Percentiles rank a stretch among this genome's conserved stretches.
phyloP scores from a whole-genome alignment of 78 protist genomes.

The Guillardia theta region DNA sequence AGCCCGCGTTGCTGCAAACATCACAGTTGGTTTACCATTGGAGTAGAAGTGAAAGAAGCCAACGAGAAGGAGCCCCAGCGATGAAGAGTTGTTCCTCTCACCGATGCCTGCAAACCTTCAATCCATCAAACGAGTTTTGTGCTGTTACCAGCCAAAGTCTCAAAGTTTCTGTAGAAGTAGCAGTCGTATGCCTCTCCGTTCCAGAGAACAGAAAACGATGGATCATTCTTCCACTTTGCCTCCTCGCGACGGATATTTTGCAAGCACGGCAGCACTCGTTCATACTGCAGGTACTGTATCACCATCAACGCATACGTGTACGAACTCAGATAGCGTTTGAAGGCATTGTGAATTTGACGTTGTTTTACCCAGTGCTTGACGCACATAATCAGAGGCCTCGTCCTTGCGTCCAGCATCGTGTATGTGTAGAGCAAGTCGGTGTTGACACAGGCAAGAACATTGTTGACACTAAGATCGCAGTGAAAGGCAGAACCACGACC shows the following conservation, averaged over 20 bases:
- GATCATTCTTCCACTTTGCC: too few relatives aligned
- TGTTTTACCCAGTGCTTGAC: constrained; percentile 1
- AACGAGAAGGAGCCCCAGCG: neutral
- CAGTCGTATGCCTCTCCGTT: too few relatives aligned
- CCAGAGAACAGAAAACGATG: too few relatives aligned
- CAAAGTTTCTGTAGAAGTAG: neutral
- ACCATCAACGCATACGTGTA: neutral
- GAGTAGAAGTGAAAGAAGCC: neutral
- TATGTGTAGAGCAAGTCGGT: too few relatives aligned
- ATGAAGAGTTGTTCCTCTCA: neutral
- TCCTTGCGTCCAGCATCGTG: too few relatives aligned
- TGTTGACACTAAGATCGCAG: neutral
- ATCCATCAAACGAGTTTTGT: too few relatives aligned
- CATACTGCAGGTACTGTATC: neutral
- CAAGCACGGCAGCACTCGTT: neutral
- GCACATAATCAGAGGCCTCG: too few relatives aligned
- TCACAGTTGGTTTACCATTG: too few relatives aligned
- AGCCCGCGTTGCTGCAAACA: too few relatives aligned
- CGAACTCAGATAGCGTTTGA: neutral
- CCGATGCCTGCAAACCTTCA: neutral
- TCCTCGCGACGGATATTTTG: too few relatives aligned
- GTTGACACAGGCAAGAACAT: neutral
- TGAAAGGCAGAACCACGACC: too few relatives aligned
- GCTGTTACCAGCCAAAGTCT: too few relatives aligned
- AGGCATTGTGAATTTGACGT: neutral